A percentile compares a stretch with the other conserved stretches of the same genome.
Conservation (phyloP, 2,329 filamentous ascomycete species). For the Annulohypoxylon truncatum region DNA sequence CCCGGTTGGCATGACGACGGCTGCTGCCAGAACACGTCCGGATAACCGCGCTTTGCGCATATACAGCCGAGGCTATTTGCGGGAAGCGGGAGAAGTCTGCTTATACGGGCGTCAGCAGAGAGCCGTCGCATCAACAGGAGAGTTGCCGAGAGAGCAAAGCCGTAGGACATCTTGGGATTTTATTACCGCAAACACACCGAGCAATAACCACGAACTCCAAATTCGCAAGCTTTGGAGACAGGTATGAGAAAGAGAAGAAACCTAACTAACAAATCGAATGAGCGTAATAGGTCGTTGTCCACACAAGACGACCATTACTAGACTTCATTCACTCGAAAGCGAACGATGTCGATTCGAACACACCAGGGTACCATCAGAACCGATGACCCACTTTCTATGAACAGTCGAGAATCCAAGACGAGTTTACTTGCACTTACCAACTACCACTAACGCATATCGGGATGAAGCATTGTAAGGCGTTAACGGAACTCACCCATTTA, state of each 20-base stretch:
- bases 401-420: background rate
- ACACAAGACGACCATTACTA: background rate
- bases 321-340: conserved; percentile 19
- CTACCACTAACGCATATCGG: conserved; percentile 26
- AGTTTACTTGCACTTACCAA: conserved; percentile 20
- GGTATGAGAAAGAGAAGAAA: background rate
- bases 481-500: conserved; percentile 30
- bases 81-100: background rate
- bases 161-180: background rate
- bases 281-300: background rate
- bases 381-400: background rate
- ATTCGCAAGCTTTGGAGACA: background rate
- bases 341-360: conserved; percentile 28
- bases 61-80: background rate
- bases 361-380: conserved; percentile 21
- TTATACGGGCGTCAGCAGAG: background rate
- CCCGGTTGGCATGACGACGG: background rate
- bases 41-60: background rate
- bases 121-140: background rate
- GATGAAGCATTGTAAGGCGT: conserved; percentile 26
- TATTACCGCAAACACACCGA: background rate
- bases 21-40: background rate
- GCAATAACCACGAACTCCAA: background rate
- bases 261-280: background rate
- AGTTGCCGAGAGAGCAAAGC: background rate